Conservation (phyloP, 805 yeast genomes). For the Candida gorgasii region DNA sequence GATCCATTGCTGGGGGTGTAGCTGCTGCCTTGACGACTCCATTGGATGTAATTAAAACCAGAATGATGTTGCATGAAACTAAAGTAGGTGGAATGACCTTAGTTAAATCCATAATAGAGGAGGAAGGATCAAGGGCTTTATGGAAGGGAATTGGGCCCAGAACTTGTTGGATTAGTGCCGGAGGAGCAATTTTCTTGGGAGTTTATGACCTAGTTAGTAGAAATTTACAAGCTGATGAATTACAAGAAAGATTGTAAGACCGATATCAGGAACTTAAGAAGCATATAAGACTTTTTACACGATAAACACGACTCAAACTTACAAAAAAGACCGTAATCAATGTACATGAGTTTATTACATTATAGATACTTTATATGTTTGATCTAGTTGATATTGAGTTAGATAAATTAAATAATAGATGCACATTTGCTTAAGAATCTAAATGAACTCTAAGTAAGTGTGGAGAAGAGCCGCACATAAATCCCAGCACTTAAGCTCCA, state of each 20-base stretch:
- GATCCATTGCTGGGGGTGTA: conserved; percentile 77
- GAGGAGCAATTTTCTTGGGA: conserved; percentile 97
- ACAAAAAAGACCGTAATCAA: too few species aligned
- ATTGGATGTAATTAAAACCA: conserved; percentile 73
- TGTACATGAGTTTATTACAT: too few species aligned
- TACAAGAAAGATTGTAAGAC: too few species aligned
- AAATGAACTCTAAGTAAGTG: too few species aligned
- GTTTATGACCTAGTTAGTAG: conserved; percentile 75
- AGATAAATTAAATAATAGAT: not conserved
- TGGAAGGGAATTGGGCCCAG: conserved; percentile 90
- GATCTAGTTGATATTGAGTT: too few species aligned
- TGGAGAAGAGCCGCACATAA: too few species aligned
- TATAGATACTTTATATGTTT: too few species aligned
- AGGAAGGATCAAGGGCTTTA: conserved; percentile 76
- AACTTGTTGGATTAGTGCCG: conserved; percentile 96
- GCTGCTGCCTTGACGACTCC: conserved; percentile 86
- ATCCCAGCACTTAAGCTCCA: too few species aligned
- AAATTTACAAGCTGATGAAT: conserved; percentile 21
- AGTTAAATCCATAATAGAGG: conserved; percentile 53
- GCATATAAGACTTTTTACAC: too few species aligned
- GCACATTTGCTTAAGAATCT: not conserved
- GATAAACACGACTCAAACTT: too few species aligned
- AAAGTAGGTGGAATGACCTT: conserved; percentile 49
- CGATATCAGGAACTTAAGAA: too few species aligned
- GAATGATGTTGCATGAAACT: conserved; percentile 74